A percentile compares a stretch with the other conserved stretches of the same genome.
Conservation (phyloP, 1,139 yeast genomes). For the Magnusiomyces clavatus region DNA sequence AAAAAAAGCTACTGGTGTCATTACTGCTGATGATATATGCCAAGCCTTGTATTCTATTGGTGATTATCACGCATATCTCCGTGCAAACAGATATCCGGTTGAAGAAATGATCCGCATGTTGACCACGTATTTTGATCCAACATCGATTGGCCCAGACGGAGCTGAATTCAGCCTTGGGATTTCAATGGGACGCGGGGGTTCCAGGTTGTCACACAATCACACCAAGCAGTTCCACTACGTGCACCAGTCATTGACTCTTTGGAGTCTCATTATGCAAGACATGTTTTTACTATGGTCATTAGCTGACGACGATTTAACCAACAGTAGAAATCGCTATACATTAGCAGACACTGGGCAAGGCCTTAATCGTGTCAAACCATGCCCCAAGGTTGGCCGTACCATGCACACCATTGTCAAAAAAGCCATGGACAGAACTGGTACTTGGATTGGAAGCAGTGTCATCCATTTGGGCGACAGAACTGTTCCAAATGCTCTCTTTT, state of each 20-base stretch:
- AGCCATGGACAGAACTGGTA: slow-evolving; percentile 51
- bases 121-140: slow-evolving; percentile 39
- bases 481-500: slow-evolving; percentile 69
- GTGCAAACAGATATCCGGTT: slow-evolving; percentile 59
- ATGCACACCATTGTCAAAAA: slow-evolving; percentile 59
- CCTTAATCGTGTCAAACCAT: slow-evolving; percentile 58
- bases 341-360: slow-evolving; percentile 74
- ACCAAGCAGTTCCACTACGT: slow-evolving; percentile 62
- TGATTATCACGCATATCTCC: slow-evolving; percentile 63
- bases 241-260: slow-evolving; percentile 56
- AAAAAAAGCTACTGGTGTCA: slow-evolving; percentile 17
- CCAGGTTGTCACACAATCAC: slow-evolving; percentile 63
- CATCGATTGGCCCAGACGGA: slow-evolving; percentile 28
- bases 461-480: slow-evolving; percentile 73
- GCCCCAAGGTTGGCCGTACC: slow-evolving; percentile 56
- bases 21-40: slow-evolving; percentile 45
- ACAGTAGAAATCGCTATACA: slow-evolving; percentile 40
- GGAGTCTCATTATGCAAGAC: slow-evolving; percentile 68
- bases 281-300: slow-evolving; percentile 66
- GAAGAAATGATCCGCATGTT: slow-evolving; percentile 48
- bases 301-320: slow-evolving; percentile 58
- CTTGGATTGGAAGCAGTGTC: slow-evolving; percentile 71
- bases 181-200: slow-evolving; percentile 53
- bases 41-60: slow-evolving; percentile 66
- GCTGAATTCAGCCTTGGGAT: slow-evolving; percentile 48